Evolutionary conservation across 2,329 filamentous ascomycete genomes (phyloP), one percentile per base, ranked within the genome.

Genomic region (Cladorrhinum sp.): DNA sequence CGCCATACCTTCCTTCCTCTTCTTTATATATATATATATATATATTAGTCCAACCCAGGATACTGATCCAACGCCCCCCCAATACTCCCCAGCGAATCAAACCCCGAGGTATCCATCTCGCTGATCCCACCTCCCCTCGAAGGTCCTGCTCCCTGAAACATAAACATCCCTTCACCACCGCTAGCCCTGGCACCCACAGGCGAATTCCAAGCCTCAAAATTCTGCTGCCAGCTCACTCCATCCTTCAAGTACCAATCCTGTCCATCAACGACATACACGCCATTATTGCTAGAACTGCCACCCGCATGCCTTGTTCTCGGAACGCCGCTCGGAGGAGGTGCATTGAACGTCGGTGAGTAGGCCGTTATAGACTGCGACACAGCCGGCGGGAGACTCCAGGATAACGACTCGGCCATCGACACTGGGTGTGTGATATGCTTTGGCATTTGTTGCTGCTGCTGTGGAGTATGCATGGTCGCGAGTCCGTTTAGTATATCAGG

Each of bases 241-340:
- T 86, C 83, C 57, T 78, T 83, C 20, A 86, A 70, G 65, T 84
- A 82, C 81, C 82, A 86, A 42, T 85, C 81, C 62, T 82, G 79
- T 8, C 79, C 78, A 62, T 84, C 82, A 50, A 85, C 73, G 5
- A 73, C 72, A 50, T 76, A 77, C 6, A 72, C 33, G 2, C 33
- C 33, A 9, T 36, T 36, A 36, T 36, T 36, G 12, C 12, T 54
- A 2, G 74, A 63, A 51, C 42, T 74, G 6, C 73, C 70, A 1
- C 70, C 67, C 3, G 69, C 59, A 12, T 72, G 71, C 68, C 71
- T 71, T 73, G 51, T 64, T 60, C 18, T 64, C 20, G 2, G 23
- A 21, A 57, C 9, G 62, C 64, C 30, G 48, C 36, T 60, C 57
- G 28, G n/a, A 23, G 52, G 26, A 30, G 62, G 50, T 51, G 62